A percentile compares a stretch with the other conserved stretches of the same genome.
Conservation (phyloP, 2,329 filamentous ascomycete genomes). For the Colletotrichum melonis region DNA sequence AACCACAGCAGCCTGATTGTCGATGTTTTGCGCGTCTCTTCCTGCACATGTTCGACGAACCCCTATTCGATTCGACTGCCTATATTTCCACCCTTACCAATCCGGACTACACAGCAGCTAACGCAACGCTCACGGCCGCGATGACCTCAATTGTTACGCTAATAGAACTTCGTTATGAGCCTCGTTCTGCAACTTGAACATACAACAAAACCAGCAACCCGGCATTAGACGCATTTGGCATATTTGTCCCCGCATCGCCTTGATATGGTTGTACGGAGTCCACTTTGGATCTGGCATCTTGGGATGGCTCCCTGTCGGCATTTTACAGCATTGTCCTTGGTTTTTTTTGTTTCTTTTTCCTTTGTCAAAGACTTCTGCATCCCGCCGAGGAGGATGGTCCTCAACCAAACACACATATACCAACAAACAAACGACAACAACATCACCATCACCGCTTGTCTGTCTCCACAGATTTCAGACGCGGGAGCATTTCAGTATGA, state of each 20-base stretch:
- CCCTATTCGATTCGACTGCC: conserved; percentile 35
- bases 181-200: conserved; percentile 34
- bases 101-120: conserved; percentile 28
- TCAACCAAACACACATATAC: too few relatives aligned
- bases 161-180: conserved; percentile 34
- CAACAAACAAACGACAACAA: conserved; percentile 12
- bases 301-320: conserved; percentile 35
- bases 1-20: conserved; percentile 37
- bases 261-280: conserved; percentile 39
- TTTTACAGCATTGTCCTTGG: conserved; percentile 36
- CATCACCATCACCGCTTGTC: not conserved
- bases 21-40: conserved; percentile 31
- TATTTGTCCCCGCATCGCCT: conserved; percentile 39
- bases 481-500: conserved; percentile 34
- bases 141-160: conserved; percentile 30
- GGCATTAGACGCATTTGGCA: conserved; percentile 43
- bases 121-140: conserved; percentile 34
- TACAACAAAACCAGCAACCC: conserved; percentile 31
- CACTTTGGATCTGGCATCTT: conserved; percentile 42
- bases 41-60: conserved; percentile 32
- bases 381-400: conserved; percentile 21
- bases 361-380: conserved; percentile 34
- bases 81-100: conserved; percentile 26
- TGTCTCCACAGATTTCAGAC: conserved; percentile 21
- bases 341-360: conserved; percentile 37